Base-by-base conservation (phyloP, 495 filamentous ascomycete genomes). In the Xylaria flabelliformis region DNA sequence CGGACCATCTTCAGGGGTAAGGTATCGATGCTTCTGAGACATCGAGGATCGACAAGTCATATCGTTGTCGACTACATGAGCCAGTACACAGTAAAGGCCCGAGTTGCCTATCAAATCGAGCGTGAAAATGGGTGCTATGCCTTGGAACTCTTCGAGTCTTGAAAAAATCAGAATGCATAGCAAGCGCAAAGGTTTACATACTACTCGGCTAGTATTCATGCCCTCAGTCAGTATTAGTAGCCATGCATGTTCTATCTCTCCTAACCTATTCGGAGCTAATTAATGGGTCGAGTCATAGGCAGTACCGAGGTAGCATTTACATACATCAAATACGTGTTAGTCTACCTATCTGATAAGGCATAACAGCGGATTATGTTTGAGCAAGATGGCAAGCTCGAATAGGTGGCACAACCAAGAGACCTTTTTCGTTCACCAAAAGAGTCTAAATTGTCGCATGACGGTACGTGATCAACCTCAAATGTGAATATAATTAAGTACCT, bases 1-100 rank as follows among this genome's bases (percentile, higher is more conserved):
- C 36, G 65, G 56, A 67, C 65, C 48, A 56, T 56, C 64, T 67
- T 67, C 65, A 67, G 65, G 65, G 65, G 65, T 29, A 67, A 29
- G 10, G 36, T 55, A 55, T n/a, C 24, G 17, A 36, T 44, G 13
- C 15, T 34, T 13, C n/a, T 56, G 50, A 67, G 65, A 67, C 65
- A 67, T 21, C 53, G 29, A 61, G n/a, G 58, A n/a, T 64, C 56
- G 65, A 41, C 32, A 53, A 51, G 50, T 56, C 50, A 32, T 34
- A 32, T 32, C 36, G 19, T n/a, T 26, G 42, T 44, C 34, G 50
- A 55, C 17, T 41, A 44, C 21, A 19, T 44, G 4, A 6, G 9
- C 13, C 34, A 9, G 8, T 34, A 42, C 42, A 51, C 26, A 17
- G 5, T 4, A 19, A 24, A 26, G 36, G 42, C 26, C 42, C 26